Conservation (phyloP, 768 basidiomycete species). For the Mycena amicta region DNA sequence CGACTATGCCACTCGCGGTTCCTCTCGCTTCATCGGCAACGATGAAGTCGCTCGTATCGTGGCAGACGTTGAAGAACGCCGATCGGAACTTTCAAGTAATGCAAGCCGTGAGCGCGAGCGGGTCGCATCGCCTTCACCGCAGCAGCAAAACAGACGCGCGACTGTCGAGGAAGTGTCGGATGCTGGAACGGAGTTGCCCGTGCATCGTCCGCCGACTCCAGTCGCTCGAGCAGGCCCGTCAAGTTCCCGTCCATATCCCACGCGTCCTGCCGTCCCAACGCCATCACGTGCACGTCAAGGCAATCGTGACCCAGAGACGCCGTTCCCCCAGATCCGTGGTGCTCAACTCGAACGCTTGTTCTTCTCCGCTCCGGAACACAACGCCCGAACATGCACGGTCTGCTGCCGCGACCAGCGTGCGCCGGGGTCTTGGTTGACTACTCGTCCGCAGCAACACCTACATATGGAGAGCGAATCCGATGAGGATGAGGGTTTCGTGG, state of each 20-base stretch:
- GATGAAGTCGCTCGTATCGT: conserved; percentile 66
- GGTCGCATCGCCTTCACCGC: conserved; percentile 12
- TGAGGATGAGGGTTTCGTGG: conserved; percentile 47
- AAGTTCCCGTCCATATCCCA: conserved; percentile 1
- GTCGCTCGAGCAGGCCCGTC: conserved; percentile 18
- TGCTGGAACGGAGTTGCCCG: conserved; percentile 11
- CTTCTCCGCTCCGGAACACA: conserved; percentile 78
- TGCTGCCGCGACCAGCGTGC: conserved; percentile 48
- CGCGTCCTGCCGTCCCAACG: conserved; percentile 10
- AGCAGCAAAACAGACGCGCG: conserved; percentile 9
- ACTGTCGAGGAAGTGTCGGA: conserved; percentile 18
- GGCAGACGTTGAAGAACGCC: conserved; percentile 66
- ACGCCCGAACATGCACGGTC: conserved; percentile 66
- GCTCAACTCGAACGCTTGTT: conserved; percentile 78
- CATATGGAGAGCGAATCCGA: conserved; percentile 5
- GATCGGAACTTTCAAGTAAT: conserved; percentile 43
- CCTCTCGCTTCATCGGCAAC: conserved; percentile 52
- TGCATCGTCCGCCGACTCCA: conserved; percentile 11
- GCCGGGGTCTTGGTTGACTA: conserved; percentile 26
- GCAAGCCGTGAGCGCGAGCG: conserved; percentile 10
- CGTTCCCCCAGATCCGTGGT: conserved; percentile 85
- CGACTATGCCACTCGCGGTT: conserved; percentile 56
- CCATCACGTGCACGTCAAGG: conserved; percentile 16
- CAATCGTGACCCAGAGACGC: conserved; percentile 40
- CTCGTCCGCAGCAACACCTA: conserved; percentile 13